Evolutionary conservation across 495 filamentous ascomycete species (phyloP), one percentile per base, ranked within the genome.

Genomic region (Astrothelium subdiscretum): DNA sequence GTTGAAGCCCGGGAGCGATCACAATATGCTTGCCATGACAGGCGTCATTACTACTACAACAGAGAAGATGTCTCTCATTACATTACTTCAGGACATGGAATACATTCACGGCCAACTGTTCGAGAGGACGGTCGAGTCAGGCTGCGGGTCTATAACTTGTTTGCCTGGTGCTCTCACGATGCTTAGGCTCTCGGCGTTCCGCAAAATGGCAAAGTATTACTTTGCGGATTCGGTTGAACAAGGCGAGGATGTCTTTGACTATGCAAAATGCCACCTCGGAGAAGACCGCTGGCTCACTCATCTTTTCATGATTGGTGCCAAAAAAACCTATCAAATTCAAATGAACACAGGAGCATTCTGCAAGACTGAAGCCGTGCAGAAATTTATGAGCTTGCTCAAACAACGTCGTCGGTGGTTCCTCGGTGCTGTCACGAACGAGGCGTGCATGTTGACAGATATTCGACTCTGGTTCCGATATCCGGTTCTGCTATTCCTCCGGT

Each of bases 201-300:
- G 94, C 62, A 87, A 88, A 67, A 96, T 98, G 91, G 90, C 94
- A 66, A 96, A 96, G 71, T 96, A 96, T 75, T 98, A 98, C 76
- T 98, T 98, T 70, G 90, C 94, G 15, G 94, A 97, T 75, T 96
- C 97, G 70, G 90, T 90, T 18, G 94, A 96, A 72, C 88, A 95
- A 71, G 95, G 91, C 69, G 90, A 95, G 43, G 94, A 98, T 75
- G 80, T 97, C 22, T 98, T 98, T 71, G 94, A 98, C 71, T 98
- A 89, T 65, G 91, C 88, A 42, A 97, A 97, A 74, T 92, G 90
- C 68, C 92, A 98, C 75, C 75, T 98, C 54, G 94, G 94, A 10
- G 94, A 98, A 75, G 94, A 98, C 75, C 83, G 94, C 48, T 97
- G 94, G 92, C 79, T 98, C 62, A 98, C 94, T 1, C 94, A 98